Evolutionary conservation across 169 alveolate genomes (phyloP).

Genomic region (Plasmodium ovale): DNA sequence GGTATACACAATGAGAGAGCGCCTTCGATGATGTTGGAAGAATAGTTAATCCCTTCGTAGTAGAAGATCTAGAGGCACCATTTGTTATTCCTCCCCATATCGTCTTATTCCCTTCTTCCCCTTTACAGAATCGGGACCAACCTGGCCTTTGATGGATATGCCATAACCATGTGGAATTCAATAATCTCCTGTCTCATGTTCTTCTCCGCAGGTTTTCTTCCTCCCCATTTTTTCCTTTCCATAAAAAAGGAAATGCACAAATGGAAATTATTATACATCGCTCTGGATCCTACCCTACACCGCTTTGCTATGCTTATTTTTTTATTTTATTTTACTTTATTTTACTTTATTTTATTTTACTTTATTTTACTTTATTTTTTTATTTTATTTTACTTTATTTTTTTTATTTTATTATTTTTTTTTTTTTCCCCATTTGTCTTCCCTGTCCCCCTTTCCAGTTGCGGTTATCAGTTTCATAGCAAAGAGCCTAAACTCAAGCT

Average conservation of each 20-base stretch:
- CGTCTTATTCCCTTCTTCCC: neutral
- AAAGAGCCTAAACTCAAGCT: slow-evolving; percentile 24
- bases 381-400: neutral
- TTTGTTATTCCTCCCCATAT: neutral
- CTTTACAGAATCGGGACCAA: slow-evolving; percentile 61
- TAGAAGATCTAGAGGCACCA: too few relatives aligned
- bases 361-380: neutral
- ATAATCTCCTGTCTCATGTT: slow-evolving; percentile 60
- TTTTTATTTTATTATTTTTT: neutral
- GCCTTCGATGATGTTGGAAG: too few relatives aligned
- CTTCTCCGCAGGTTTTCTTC: slow-evolving; percentile 44
- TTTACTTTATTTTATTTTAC: too few relatives aligned
- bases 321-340: too few relatives aligned
- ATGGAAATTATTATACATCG: too few relatives aligned
- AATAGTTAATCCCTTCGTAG: too few relatives aligned
- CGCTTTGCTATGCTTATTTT: too few relatives aligned
- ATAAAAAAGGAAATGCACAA: too few relatives aligned
- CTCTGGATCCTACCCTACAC: too few relatives aligned
- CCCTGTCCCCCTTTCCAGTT: neutral
- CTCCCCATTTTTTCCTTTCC: neutral
- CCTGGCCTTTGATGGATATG: slow-evolving; percentile 62
- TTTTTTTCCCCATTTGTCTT: neutral
- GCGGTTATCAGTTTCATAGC: slow-evolving; percentile 63
- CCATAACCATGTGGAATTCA: slow-evolving; percentile 56
- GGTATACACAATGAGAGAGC: neutral